These are phyloP conservation scores for Flaveria ramosissima DNA, from an alignment of 129 eudicot species.

Conservation along the genomic window DNA sequence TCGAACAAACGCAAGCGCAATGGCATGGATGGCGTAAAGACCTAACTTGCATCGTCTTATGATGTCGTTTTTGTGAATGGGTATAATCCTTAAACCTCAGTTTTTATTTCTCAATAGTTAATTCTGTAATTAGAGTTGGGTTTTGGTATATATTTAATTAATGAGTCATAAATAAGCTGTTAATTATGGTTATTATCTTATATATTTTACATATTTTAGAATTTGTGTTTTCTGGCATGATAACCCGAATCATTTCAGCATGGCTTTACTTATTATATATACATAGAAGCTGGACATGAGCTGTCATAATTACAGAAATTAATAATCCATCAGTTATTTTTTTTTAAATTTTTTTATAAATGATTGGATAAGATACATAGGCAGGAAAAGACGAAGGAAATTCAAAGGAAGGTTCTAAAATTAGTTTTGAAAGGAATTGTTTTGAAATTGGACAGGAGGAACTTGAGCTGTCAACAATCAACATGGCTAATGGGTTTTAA, in stretches of 20 bases:
- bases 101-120: slow-evolving; percentile 17
- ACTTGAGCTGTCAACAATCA: slow-evolving; percentile 11
- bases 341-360: not conserved
- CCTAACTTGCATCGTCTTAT: slow-evolving; percentile 30
- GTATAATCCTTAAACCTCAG: slow-evolving; percentile 4
- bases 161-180: slow-evolving; percentile 7
- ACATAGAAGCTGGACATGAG: slow-evolving; percentile 15
- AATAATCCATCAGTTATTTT: not conserved
- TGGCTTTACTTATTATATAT: slow-evolving; percentile 23
- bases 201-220: not conserved
- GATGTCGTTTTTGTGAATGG: slow-evolving; percentile 1
- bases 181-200: not conserved
- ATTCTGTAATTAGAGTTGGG: not conserved
- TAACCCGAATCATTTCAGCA: not conserved
- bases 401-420: not conserved
- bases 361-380: not conserved
- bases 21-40: slow-evolving; percentile 50
- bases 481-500: not conserved
- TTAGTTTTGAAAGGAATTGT: slow-evolving; percentile 2
- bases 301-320: not conserved
- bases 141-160: slow-evolving; percentile 13
- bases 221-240: not conserved
- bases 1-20: slow-evolving; percentile 76
- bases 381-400: not conserved
- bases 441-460: not conserved